These are phyloP conservation scores for Backusella luteola DNA, from an alignment of 192 early-diverging fungal genomes.

Conservation along the genomic window DNA sequence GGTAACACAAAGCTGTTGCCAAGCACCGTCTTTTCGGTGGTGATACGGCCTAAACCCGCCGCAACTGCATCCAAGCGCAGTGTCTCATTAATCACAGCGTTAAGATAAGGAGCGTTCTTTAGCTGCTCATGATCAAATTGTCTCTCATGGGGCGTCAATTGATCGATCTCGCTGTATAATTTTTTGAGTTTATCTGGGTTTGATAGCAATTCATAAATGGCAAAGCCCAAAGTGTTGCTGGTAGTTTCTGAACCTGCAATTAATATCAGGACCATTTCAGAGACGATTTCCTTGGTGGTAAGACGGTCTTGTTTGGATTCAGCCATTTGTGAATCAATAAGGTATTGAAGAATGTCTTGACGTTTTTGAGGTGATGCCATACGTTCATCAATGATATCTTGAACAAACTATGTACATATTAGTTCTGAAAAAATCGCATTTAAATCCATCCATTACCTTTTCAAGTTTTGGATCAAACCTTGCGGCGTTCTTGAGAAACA, in stretches of 20 bases:
- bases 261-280: constrained; percentile 39
- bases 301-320: constrained; percentile 35
- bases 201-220: constrained; percentile 24
- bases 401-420: constrained; percentile 17
- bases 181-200: constrained; percentile 5
- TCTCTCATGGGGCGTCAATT: not conserved
- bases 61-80: constrained; percentile 43
- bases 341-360: constrained; percentile 45
- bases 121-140: constrained; percentile 32
- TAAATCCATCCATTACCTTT: not conserved
- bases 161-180: constrained; percentile 27
- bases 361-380: not conserved
- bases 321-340: constrained; percentile 42
- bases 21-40: constrained; percentile 38
- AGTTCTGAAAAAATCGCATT: not conserved
- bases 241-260: constrained; percentile 36
- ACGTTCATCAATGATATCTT: constrained; percentile 14
- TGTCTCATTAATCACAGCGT: constrained; percentile 56
- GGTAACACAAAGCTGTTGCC: constrained; percentile 41
- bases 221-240: constrained; percentile 29
- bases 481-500: not conserved
- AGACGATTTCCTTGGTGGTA: constrained; percentile 37
- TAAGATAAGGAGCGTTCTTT: constrained; percentile 44
- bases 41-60: constrained; percentile 36
- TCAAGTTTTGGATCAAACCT: not conserved